These are phyloP conservation scores for Wickerhamomyces bovis DNA, from an alignment of 805 yeast genomes.

Conservation along the genomic window DNA sequence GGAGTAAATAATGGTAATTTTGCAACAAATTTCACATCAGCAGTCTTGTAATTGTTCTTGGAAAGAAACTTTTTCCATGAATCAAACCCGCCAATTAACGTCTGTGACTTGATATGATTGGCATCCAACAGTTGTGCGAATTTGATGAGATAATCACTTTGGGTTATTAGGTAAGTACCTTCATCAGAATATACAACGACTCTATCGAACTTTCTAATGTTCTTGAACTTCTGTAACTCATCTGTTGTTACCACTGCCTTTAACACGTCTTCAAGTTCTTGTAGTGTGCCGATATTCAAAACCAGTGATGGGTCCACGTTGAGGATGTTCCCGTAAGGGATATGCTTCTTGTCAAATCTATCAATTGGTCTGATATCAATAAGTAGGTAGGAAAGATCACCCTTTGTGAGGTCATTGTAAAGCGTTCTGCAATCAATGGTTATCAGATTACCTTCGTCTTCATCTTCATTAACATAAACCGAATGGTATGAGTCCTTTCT, in stretches of 20 bases:
- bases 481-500: constrained; percentile 37
- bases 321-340: constrained; percentile 32
- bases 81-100: constrained; percentile 39
- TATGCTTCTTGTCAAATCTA: constrained; percentile 28
- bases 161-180: constrained; percentile 25
- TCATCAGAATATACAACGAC: constrained; percentile 35
- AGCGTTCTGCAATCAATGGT: constrained; percentile 33
- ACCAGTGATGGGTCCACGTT: constrained; percentile 38
- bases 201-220: constrained; percentile 28
- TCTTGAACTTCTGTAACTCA: constrained; percentile 21
- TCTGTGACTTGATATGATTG: constrained; percentile 16
- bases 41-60: constrained; percentile 21
- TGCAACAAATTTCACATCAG: constrained; percentile 17
- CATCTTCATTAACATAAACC: constrained; percentile 30
- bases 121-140: constrained; percentile 21
- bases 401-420: constrained; percentile 34
- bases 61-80: constrained; percentile 35
- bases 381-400: constrained; percentile 34
- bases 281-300: constrained; percentile 26
- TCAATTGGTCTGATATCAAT: constrained; percentile 35
- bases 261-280: constrained; percentile 19
- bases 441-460: constrained; percentile 40
- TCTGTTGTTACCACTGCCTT: background rate
- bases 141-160: constrained; percentile 28
- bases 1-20: constrained; percentile 24